A percentile compares a stretch with the other conserved stretches of the same genome.
These are phyloP conservation scores for Xylariaceae sp. DNA, from an alignment of 2,329 filamentous ascomycete genomes.

Conservation along the genomic window DNA sequence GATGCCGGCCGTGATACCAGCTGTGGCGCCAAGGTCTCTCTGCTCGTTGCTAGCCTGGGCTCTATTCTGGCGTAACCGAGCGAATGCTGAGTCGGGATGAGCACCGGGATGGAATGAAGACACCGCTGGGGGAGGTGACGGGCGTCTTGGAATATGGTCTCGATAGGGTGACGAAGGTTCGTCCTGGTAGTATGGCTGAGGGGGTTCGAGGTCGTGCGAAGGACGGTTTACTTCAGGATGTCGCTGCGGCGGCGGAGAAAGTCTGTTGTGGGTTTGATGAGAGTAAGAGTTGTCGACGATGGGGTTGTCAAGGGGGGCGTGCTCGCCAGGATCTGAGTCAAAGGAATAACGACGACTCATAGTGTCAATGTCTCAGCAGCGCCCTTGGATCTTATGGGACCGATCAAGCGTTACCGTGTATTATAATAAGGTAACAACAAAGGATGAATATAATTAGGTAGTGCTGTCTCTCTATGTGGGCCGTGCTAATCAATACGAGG, in stretches of 20 bases:
- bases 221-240: not conserved
- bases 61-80: constrained; percentile 43
- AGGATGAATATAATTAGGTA: constrained; percentile 1
- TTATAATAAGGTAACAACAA: constrained; percentile 19
- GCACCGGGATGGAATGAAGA: constrained; percentile 31
- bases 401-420: constrained; percentile 1
- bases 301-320: constrained; percentile 38
- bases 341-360: constrained; percentile 42
- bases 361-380: constrained; percentile 26
- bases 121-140: constrained; percentile 24
- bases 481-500: constrained; percentile 18
- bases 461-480: not conserved
- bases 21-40: constrained; percentile 24
- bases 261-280: constrained; percentile 2
- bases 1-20: constrained; percentile 25
- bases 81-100: constrained; percentile 48
- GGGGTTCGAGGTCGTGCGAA: constrained; percentile 6
- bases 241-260: constrained; percentile 23
- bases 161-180: constrained; percentile 27
- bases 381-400: constrained; percentile 2
- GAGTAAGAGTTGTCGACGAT: too few species aligned
- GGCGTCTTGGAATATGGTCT: constrained; percentile 26
- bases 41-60: constrained; percentile 39
- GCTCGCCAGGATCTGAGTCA: constrained; percentile 39
- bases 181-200: constrained; percentile 33